Conservation (phyloP, 257 asterid genomes). For the Plantago major region DNA sequence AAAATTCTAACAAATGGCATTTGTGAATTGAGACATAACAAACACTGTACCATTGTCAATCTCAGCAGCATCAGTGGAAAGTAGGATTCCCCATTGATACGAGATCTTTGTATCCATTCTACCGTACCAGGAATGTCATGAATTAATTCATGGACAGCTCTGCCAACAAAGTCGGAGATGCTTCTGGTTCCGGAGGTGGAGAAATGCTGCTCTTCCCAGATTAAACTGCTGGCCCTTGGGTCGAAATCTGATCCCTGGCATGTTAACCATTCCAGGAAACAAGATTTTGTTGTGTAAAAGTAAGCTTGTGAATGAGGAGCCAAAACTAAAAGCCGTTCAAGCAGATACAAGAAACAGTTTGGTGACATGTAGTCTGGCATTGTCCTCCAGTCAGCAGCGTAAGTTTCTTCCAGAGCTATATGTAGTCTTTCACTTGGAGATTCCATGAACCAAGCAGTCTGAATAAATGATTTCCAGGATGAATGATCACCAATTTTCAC, state of each 20-base stretch:
- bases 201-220: not conserved
- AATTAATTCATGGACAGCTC: conserved; percentile 24
- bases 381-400: conserved; percentile 22
- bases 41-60: conserved; percentile 35
- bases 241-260: no score
- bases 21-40: conserved; percentile 37
- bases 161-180: conserved; percentile 10
- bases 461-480: conserved; percentile 39
- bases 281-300: conserved; percentile 42
- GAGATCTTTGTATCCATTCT: conserved; percentile 35
- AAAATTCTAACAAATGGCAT: conserved; percentile 11
- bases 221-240: no score
- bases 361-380: conserved; percentile 43
- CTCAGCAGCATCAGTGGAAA: conserved; percentile 35
- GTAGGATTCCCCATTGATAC: conserved; percentile 15
- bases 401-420: conserved; percentile 36
- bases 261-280: conserved; percentile 41
- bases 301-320: conserved; percentile 26
- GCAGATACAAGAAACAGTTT: conserved; percentile 48
- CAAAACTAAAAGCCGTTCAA: conserved; percentile 47
- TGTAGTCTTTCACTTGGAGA: conserved; percentile 3
- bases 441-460: conserved; percentile 9
- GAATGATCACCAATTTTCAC: not conserved
- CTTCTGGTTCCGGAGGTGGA: no score
- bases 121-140: not conserved